phyloP scores from a whole-genome alignment of 805 yeast genomes.

The Wickerhamiella domercqiae region DNA sequence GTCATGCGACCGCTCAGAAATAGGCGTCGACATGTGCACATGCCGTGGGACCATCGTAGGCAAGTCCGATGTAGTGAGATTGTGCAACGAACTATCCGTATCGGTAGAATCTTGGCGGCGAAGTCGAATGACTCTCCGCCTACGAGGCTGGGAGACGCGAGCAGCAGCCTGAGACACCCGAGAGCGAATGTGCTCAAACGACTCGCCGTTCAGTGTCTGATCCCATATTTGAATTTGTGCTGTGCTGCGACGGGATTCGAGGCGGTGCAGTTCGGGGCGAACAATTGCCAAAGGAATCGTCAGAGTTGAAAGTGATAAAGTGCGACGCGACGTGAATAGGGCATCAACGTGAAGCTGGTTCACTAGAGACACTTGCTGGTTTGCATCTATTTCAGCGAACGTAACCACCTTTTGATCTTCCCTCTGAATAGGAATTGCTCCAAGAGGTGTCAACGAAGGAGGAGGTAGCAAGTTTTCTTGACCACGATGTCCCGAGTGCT shows the following conservation, averaged over 20 bases:
- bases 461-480: not conserved
- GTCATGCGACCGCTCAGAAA: too few species aligned
- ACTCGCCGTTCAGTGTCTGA: constrained; percentile 3
- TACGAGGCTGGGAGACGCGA: constrained; percentile 14
- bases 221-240: constrained; percentile 4
- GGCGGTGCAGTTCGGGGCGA: constrained; percentile 33
- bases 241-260: constrained; percentile 13
- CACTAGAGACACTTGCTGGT: constrained; percentile 50
- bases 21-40: too few species aligned
- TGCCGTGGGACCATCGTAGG: too few species aligned
- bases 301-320: constrained; percentile 56
- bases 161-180: constrained; percentile 12
- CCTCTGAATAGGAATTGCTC: not conserved
- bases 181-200: constrained; percentile 16
- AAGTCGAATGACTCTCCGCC: constrained; percentile 21
- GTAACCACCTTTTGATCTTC: constrained; percentile 25
- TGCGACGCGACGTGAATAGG: constrained; percentile 59
- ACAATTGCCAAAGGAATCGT: constrained; percentile 42
- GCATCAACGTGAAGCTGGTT: constrained; percentile 53
- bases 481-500: not conserved
- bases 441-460: too few species aligned
- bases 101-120: too few species aligned
- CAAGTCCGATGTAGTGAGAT: too few species aligned
- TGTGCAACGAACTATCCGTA: too few species aligned
- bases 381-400: constrained; percentile 40